These are phyloP conservation scores for Ogataea neopini DNA, from an alignment of 805 yeast genomes.

Conservation along the genomic window DNA sequence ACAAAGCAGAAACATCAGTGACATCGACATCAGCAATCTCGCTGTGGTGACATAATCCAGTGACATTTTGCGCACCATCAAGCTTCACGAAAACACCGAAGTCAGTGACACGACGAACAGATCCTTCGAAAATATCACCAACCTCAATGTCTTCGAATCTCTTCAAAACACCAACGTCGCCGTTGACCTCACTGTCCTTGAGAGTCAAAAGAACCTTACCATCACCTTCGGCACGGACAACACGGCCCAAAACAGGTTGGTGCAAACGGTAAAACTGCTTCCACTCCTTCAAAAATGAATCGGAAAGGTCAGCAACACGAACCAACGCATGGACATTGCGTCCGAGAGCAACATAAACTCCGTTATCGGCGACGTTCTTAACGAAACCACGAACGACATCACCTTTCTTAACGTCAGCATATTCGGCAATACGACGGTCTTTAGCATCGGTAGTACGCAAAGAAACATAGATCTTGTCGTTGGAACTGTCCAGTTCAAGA, in stretches of 20 bases:
- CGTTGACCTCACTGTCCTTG: constrained; percentile 78
- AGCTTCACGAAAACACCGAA: constrained; percentile 89
- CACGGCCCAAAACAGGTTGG: constrained; percentile 75
- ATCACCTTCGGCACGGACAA: constrained; percentile 60
- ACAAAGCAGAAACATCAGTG: constrained; percentile 61
- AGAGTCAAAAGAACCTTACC: constrained; percentile 73
- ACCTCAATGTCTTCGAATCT: constrained; percentile 65
- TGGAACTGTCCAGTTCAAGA: constrained; percentile 44
- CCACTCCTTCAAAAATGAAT: constrained; percentile 84
- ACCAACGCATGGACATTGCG: constrained; percentile 74
- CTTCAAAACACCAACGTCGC: constrained; percentile 63
- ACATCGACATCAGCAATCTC: constrained; percentile 74
- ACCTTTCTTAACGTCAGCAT: constrained; percentile 62
- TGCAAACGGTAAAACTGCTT: constrained; percentile 68
- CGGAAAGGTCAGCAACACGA: constrained; percentile 78
- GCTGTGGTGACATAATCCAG: constrained; percentile 86
- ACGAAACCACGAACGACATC: constrained; percentile 81
- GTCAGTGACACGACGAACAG: constrained; percentile 73
- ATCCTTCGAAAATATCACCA: constrained; percentile 76
- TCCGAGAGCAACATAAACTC: constrained; percentile 77
- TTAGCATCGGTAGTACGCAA: constrained; percentile 55
- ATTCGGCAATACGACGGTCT: constrained; percentile 50
- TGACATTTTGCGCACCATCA: constrained; percentile 69
- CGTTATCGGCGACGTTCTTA: constrained; percentile 69
- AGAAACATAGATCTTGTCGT: constrained; percentile 61